Evolutionary conservation across 2,329 filamentous ascomycete genomes (phyloP), one percentile per base, ranked within the genome.

Genomic region (Hymenoscyphus fructigenus): DNA sequence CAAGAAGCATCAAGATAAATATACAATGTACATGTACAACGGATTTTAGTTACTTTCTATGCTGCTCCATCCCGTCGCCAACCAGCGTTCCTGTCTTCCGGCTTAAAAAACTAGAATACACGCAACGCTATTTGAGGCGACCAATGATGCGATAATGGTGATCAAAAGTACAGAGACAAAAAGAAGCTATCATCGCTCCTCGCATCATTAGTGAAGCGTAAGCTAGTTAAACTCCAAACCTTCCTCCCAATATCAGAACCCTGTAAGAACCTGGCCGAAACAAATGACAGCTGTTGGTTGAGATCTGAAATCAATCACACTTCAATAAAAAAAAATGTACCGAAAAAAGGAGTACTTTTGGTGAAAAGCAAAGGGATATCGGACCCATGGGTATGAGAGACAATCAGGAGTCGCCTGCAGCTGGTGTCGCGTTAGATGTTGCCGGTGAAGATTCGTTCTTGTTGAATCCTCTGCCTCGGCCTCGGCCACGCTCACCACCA

Each of bases 381-480:
- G 66, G 64, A 53, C 66, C 60, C 59, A 63, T 59, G 53, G 50
- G 34, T 62, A 44, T 56, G 44, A 23, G 47, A 50, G 60, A 57
- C 36, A 38, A 63, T 71, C 68, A 75, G 62, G 75, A 70, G 60
- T 75, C 73, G 44, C 72, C 70, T 61, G 74, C 80, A 66, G 82
- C 76, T 62, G 83, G 79, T 67, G 85, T 80, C 57, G 84, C 80
- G n/a, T 82, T 76, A n/a, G 78, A 75, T 55, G 80, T 78, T 47
- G 85, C 85, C 55, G 74, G 74, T 17, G 75, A 75, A 32, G 85
- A 86, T 58, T 88, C 84, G 63, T 85, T 87, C 79, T 86, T 88
- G 68, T 76, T 78, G 73, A 81, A 81, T 41, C 85, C 84, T 64
- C 85, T 83, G 63, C 81, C 78, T 47, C 85, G 84, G 60, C 85